These are phyloP conservation scores for Acacia concinna DNA, from an alignment of 331 rosid species.

Conservation along the genomic window DNA sequence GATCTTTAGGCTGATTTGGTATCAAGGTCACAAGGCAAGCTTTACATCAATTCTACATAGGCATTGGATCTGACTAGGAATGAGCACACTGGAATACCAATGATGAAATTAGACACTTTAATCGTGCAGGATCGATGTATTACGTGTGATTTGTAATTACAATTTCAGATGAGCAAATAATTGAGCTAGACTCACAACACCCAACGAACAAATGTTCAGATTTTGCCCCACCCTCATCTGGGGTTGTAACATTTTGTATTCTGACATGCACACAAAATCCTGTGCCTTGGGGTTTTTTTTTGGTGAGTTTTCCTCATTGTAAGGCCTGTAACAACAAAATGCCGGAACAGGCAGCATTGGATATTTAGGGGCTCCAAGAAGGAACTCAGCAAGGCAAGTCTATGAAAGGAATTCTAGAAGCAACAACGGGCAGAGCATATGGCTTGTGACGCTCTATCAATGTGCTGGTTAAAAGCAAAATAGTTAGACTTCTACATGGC, in stretches of 20 bases:
- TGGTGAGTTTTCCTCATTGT: not conserved
- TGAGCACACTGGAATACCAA: no score
- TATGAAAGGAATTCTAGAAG: not conserved
- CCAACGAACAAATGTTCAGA: not conserved
- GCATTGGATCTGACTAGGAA: no score
- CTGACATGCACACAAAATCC: not conserved
- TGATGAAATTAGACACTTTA: no score
- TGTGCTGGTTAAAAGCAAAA: not conserved
- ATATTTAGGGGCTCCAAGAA: not conserved
- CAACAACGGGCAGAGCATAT: not conserved
- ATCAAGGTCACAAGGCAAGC: not conserved
- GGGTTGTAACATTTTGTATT: not conserved
- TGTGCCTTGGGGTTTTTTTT: not conserved
- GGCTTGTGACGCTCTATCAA: not conserved
- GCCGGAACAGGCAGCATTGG: not conserved
- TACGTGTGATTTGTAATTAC: not conserved
- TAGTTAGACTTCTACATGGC: not conserved
- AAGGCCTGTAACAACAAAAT: not conserved
- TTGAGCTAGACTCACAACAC: not conserved
- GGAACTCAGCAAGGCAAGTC: not conserved
- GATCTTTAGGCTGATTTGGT: not conserved
- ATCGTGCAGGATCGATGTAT: not conserved
- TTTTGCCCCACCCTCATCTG: no score
- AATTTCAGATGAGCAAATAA: not conserved
- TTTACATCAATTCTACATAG: no score